Evolutionary conservation across 352 stramenopile species (phyloP).

Genomic region (Thraustochytrium striatum): DNA sequence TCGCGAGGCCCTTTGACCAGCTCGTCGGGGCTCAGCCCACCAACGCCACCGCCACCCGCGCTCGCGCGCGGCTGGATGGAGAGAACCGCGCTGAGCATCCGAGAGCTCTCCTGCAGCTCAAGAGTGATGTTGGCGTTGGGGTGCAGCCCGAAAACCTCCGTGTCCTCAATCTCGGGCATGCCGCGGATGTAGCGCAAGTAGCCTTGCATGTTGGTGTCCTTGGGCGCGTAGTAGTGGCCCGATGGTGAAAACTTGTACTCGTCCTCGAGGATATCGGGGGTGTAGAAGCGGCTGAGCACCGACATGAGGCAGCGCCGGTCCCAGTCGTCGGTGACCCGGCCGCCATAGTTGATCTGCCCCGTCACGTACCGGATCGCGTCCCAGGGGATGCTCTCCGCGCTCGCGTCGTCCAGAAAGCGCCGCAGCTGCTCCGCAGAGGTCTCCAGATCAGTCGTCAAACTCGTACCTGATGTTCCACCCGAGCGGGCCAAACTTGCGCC

Average conservation of each 20-base stretch:
- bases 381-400: conserved; percentile 80
- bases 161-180: conserved; percentile 77
- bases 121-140: conserved; percentile 89
- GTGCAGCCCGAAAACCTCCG: conserved; percentile 91
- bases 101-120: conserved; percentile 78
- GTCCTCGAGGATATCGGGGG: conserved; percentile 65
- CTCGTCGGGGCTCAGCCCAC: conserved; percentile 74
- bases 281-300: conserved; percentile 85
- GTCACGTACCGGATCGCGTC: conserved; percentile 88
- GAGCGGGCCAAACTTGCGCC: conserved; percentile 84
- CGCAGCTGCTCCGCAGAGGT: conserved; percentile 78
- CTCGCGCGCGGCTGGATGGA: conserved; percentile 77
- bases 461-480: conserved; percentile 93
- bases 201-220: conserved; percentile 54
- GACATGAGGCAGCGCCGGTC: conserved; percentile 83
- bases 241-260: conserved; percentile 77
- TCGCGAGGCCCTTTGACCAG: conserved; percentile 57
- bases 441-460: conserved; percentile 91
- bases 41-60: conserved; percentile 54
- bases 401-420: conserved; percentile 76
- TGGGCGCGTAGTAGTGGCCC: conserved; percentile 75
- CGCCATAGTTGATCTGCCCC: conserved; percentile 90
- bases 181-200: conserved; percentile 73
- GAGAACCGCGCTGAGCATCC: conserved; percentile 77
- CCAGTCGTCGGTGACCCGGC: conserved; percentile 89